Percentiles rank a stretch among this genome's conserved stretches.
phyloP scores from a whole-genome alignment of 495 filamentous ascomycete genomes.

The Hypoxylon subgilvum region DNA sequence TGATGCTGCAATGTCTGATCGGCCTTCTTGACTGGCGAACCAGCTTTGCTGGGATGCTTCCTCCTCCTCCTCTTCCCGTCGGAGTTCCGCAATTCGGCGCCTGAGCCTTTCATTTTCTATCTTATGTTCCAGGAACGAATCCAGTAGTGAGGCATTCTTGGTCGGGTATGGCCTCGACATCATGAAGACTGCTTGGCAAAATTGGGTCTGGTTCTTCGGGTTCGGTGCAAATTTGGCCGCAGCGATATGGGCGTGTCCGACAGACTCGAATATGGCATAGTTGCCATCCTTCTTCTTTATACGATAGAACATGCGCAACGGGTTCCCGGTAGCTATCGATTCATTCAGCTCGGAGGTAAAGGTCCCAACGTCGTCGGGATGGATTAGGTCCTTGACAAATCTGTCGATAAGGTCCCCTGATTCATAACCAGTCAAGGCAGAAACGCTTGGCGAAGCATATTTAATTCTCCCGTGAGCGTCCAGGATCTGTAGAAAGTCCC shows the following conservation, averaged over 20 bases:
- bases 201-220: conserved; percentile 65
- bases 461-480: conserved; percentile 81
- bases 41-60: conserved; percentile 59
- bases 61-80: conserved; percentile 80
- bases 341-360: conserved; percentile 92
- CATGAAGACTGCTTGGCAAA: conserved; percentile 91
- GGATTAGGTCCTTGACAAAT: conserved; percentile 80
- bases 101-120: conserved; percentile 91
- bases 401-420: conserved; percentile 71
- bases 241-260: conserved; percentile 89
- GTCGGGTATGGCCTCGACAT: conserved; percentile 91
- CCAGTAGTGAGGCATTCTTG: conserved; percentile 79
- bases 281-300: conserved; percentile 76
- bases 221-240: conserved; percentile 69
- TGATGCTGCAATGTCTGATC: conserved; percentile 60
- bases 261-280: conserved; percentile 83
- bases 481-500: conserved; percentile 86
- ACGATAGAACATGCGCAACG: conserved; percentile 87
- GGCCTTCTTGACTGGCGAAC: conserved; percentile 59
- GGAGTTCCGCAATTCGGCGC: conserved; percentile 83
- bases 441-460: conserved; percentile 82
- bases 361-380: conserved; percentile 84
- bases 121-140: conserved; percentile 96
- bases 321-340: conserved; percentile 79
- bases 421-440: conserved; percentile 77